Percentiles rank a stretch among this genome's conserved stretches.
Evolutionary conservation across 495 filamentous ascomycete genomes (phyloP).

Genomic region (Hypoxylon intermedium): DNA sequence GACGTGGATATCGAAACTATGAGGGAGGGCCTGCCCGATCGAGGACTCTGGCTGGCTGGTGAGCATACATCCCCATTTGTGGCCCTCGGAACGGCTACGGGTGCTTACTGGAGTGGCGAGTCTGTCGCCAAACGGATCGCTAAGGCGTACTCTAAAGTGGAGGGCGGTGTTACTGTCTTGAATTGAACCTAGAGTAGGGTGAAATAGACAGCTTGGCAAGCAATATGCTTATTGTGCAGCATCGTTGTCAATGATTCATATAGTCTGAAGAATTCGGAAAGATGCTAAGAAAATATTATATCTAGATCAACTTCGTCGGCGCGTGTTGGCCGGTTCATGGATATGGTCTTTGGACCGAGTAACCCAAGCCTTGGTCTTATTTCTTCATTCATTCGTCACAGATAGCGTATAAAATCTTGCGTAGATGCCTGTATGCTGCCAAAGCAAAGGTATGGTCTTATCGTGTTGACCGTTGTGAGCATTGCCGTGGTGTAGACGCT

Average conservation of each 20-base stretch:
- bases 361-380: too few relatives aligned
- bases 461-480: too few relatives aligned
- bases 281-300: too few relatives aligned
- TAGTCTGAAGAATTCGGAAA: not conserved
- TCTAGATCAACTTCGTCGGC: too few relatives aligned
- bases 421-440: too few relatives aligned
- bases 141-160: conserved; percentile 41
- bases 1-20: conserved; percentile 76
- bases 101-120: conserved; percentile 93
- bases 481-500: not conserved
- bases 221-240: not conserved
- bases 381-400: too few relatives aligned
- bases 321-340: too few relatives aligned
- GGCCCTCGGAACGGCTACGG: conserved; percentile 83
- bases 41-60: conserved; percentile 88
- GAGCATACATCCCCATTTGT: conserved; percentile 94
- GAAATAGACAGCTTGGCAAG: not conserved
- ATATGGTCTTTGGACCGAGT: too few relatives aligned
- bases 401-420: too few relatives aligned
- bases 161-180: conserved; percentile 23
- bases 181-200: conserved; percentile 2
- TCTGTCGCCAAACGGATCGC: conserved; percentile 71
- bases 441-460: too few relatives aligned
- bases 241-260: too few relatives aligned
- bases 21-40: conserved; percentile 70